Base-by-base conservation (phyloP, 2,329 filamentous ascomycete species). In the Pseudogymnoascus sp. region DNA sequence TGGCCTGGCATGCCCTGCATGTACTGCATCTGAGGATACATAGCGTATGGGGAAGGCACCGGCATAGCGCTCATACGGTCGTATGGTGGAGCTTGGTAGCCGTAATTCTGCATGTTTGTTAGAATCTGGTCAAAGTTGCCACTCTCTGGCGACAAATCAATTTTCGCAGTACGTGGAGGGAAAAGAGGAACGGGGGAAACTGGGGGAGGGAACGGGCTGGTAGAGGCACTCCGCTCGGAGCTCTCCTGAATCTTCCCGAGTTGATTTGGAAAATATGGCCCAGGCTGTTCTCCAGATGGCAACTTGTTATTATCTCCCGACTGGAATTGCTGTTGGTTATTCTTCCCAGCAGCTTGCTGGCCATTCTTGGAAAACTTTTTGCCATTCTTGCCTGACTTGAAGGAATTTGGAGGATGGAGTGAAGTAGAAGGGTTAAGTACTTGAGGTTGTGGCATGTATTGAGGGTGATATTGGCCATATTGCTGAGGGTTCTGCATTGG, bases 101-200 rank as follows among this genome's bases (percentile, higher is more conserved):
- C 80, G 73, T 81, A 86, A 66, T 78, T 81, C 87, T 93, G 89
- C 77, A 83, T 83, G 69, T 84, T 91, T 63, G 70, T 73, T 69
- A 73, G 71, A 70, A 68, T 69, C 67, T 83, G 81, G 74, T 92
- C 88, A 81, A 88, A 91, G 68, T 86, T 81, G 71, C 84, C 84
- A 72, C 79, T 87, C 71, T 86, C 83, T 64, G 88, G 88, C 66
- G 87, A 86, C 63, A 92, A 76, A 76, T 90, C 83, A 72, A 83
- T 64, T 63, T 69, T 69, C 70, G 52, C 65, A 67, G 43, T 66
- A 67, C 70, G 66, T 72, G 64, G 66, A 62, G 68, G 70, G 65
- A 41, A 62, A 19, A 60, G 62, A 61, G 62, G 64, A 59, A 65
- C 64, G 66, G 69, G 52, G 43, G 29, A 31, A 45, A 38, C 11